Conservation (phyloP, 805 yeast genomes). For the Cyberlindnera saturnus region DNA sequence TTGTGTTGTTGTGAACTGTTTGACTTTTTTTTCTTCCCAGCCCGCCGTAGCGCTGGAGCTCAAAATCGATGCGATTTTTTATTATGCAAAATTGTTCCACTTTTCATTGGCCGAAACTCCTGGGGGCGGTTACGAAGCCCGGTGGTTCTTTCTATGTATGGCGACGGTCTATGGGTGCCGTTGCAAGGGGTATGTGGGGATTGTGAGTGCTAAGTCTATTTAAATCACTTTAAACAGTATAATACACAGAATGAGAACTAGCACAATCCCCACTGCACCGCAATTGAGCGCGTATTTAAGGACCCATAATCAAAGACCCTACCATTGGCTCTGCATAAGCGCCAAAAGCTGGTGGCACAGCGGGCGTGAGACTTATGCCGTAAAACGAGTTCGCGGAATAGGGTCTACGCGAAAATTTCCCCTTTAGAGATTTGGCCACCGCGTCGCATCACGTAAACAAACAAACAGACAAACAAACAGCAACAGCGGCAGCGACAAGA, state of each 20-base stretch:
- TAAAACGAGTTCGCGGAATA: no score
- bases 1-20: neutral
- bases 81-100: constrained; percentile 13
- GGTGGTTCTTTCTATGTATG: neutral
- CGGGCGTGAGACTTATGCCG: neutral
- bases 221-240: no score
- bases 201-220: no score
- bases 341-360: neutral
- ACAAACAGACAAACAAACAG: neutral
- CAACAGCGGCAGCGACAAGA: constrained; percentile 1
- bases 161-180: no score
- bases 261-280: no score
- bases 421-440: no score
- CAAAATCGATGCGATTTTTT: constrained; percentile 3
- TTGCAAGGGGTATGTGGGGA: no score
- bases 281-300: neutral
- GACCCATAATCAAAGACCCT: neutral
- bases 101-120: constrained; percentile 22
- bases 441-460: neutral
- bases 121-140: constrained; percentile 7
- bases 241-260: no score
- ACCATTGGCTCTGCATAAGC: constrained; percentile 16
- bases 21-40: neutral
- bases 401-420: no score
- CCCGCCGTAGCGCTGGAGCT: neutral